Evolutionary conservation across 164 flowering plant species (phyloP).

Genomic region (Umbellularia californica): DNA sequence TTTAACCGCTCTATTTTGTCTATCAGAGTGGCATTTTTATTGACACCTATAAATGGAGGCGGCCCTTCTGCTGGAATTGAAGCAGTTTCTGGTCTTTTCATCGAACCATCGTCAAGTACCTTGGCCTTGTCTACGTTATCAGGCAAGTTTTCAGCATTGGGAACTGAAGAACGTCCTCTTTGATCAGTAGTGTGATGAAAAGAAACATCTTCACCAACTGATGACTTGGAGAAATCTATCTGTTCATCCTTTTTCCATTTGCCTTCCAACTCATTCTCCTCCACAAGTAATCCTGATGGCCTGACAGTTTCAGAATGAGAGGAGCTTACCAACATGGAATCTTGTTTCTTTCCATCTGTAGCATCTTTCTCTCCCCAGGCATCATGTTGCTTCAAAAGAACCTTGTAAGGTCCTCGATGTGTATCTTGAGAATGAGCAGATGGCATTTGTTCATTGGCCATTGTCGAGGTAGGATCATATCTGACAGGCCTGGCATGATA

Average conservation of each 20-base stretch:
- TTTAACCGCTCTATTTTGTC: conserved; percentile 77
- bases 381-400: conserved; percentile 62
- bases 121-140: conserved; percentile 27
- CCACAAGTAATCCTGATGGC: background rate
- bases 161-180: conserved; percentile 19
- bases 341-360: conserved; percentile 41
- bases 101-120: conserved; percentile 22
- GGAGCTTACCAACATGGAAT: conserved; percentile 12
- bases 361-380: conserved; percentile 40
- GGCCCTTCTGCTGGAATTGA: conserved; percentile 12
- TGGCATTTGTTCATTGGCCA: conserved; percentile 43
- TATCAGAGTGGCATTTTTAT: conserved; percentile 51
- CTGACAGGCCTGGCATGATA: conserved; percentile 45
- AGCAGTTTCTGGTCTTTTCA: conserved; percentile 25
- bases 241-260: too few species aligned
- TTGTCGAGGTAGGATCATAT: conserved; percentile 30
- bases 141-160: conserved; percentile 21
- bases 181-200: conserved; percentile 16
- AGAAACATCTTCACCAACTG: conserved; percentile 24
- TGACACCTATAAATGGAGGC: conserved; percentile 20
- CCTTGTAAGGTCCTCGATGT: conserved; percentile 48
- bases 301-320: conserved; percentile 30
- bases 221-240: conserved; percentile 22
- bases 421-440: conserved; percentile 38
- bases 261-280: too few species aligned